Evolutionary conservation across 2,329 filamentous ascomycete species (phyloP).

Genomic region (Colletotrichum phormii): DNA sequence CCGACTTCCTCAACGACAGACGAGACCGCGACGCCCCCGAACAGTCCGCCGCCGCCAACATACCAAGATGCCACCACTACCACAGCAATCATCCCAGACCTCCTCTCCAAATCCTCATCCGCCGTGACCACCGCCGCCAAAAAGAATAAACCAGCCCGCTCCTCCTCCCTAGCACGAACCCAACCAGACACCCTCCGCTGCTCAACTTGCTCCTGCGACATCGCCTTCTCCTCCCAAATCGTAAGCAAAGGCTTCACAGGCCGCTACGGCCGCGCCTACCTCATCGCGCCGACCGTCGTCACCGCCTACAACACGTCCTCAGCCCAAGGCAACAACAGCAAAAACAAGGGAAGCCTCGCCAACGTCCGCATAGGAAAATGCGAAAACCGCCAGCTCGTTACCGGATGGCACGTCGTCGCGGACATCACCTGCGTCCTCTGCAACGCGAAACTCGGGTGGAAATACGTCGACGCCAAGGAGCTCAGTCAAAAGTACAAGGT

Average conservation of each 20-base stretch:
- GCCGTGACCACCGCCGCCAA: not conserved
- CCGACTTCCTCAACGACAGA: slow-evolving; percentile 49
- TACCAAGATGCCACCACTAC: slow-evolving; percentile 35
- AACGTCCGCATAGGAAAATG: slow-evolving; percentile 67
- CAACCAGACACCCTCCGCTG: slow-evolving; percentile 70
- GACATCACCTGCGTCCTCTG: slow-evolving; percentile 71
- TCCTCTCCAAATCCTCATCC: not conserved
- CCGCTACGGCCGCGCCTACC: slow-evolving; percentile 72
- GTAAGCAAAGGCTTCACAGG: slow-evolving; percentile 76
- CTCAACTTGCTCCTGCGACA: slow-evolving; percentile 66
- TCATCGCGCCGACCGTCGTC: slow-evolving; percentile 59
- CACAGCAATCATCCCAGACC: not conserved
- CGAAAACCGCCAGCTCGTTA: slow-evolving; percentile 69
- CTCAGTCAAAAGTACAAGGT: slow-evolving; percentile 73
- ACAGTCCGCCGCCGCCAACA: slow-evolving; percentile 40
- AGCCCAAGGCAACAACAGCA: slow-evolving; percentile 47
- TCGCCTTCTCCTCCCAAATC: slow-evolving; percentile 72
- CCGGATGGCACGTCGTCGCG: slow-evolving; percentile 72
- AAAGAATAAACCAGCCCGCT: not conserved
- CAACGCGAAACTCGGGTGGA: slow-evolving; percentile 71
- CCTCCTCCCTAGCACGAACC: slow-evolving; percentile 49
- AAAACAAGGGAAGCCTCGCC: slow-evolving; percentile 50
- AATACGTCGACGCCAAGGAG: slow-evolving; percentile 74
- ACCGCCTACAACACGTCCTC: slow-evolving; percentile 33
- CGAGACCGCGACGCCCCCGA: slow-evolving; percentile 38